Evolutionary conservation across 768 basidiomycete genomes (phyloP).

Genomic region (Naematelia encephala): DNA sequence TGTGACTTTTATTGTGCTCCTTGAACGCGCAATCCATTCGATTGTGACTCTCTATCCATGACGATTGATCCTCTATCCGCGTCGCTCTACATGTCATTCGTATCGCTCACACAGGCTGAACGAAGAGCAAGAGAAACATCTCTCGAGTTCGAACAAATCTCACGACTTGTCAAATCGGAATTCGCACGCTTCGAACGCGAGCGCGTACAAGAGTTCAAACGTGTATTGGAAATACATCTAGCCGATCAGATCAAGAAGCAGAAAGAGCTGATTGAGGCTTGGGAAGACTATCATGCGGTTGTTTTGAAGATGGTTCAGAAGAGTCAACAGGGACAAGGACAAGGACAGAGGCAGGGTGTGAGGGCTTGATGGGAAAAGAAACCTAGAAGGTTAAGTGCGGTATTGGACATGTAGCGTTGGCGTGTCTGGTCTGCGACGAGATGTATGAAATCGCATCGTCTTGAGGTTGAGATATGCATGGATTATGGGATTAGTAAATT

Average conservation of each 20-base stretch:
- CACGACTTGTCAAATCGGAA: constrained; percentile 83
- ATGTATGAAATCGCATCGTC: too few relatives aligned
- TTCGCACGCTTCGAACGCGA: constrained; percentile 88
- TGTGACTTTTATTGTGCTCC: background rate
- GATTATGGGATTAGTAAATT: too few relatives aligned
- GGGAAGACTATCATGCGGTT: constrained; percentile 77
- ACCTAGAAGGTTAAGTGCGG: too few relatives aligned
- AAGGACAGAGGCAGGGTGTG: background rate
- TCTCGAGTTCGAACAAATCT: constrained; percentile 82
- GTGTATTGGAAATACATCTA: constrained; percentile 72
- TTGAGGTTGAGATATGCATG: too few relatives aligned
- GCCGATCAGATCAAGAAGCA: constrained; percentile 83
- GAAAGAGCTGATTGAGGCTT: constrained; percentile 73
- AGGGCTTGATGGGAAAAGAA: background rate
- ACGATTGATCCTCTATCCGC: background rate
- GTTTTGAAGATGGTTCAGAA: constrained; percentile 57
- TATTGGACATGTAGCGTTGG: too few relatives aligned
- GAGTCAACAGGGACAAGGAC: constrained; percentile 16
- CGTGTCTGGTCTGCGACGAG: too few relatives aligned
- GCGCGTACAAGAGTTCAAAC: constrained; percentile 88
- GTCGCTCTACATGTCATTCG: constrained; percentile 1
- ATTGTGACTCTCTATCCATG: too few relatives aligned
- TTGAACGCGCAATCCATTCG: too few relatives aligned
- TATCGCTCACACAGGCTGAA: constrained; percentile 62
- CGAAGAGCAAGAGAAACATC: constrained; percentile 75